phyloP scores from a whole-genome alignment of 179 eudicot species.

The Pouteria campechiana region DNA sequence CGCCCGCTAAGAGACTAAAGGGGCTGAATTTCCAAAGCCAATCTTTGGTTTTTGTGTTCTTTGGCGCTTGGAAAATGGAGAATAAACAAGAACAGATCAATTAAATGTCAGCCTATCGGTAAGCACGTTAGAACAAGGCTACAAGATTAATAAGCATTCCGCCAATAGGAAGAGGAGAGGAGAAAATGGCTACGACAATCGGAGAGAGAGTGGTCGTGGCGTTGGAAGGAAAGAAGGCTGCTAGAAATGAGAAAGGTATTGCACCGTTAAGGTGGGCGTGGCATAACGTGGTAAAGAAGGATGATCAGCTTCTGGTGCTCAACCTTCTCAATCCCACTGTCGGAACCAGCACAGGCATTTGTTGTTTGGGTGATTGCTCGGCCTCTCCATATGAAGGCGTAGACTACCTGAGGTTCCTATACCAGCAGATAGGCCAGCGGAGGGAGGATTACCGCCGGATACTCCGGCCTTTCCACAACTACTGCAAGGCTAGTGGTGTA shows the following conservation, averaged over 20 bases:
- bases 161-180: too few species aligned
- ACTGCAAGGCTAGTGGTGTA: conserved; percentile 5
- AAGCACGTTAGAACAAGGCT: too few species aligned
- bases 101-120: too few species aligned
- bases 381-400: background rate
- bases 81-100: too few species aligned
- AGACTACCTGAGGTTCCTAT: background rate
- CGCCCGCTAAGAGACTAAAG: too few species aligned
- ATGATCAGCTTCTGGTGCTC: conserved; percentile 5
- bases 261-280: conserved; percentile 3
- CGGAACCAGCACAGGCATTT: background rate
- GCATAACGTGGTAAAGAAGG: background rate
- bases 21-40: too few species aligned
- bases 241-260: background rate
- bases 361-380: background rate
- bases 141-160: too few species aligned
- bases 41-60: too few species aligned
- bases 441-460: background rate
- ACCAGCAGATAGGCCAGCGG: background rate
- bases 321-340: background rate
- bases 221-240: conserved; percentile 1
- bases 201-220: conserved; percentile 1
- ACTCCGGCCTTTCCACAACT: background rate
- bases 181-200: too few species aligned
- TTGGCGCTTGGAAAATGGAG: too few species aligned